Base-by-base conservation (phyloP, 2,329 filamentous ascomycete species). In the Setomelanomma holmii region DNA sequence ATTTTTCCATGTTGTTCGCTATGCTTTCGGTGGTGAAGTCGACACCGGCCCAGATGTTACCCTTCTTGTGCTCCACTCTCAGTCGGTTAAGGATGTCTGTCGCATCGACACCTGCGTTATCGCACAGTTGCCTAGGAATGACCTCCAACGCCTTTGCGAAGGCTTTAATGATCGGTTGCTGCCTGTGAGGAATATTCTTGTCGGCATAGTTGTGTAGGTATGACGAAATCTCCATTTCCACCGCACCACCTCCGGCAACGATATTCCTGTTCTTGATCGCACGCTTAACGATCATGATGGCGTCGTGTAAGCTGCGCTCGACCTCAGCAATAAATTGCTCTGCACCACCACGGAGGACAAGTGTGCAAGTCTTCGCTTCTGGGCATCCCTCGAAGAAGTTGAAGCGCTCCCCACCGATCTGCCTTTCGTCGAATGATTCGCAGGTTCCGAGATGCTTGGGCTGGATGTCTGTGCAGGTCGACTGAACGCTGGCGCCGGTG, bases 211-310 rank as follows among this genome's bases (percentile, higher is more conserved):
- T 84, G 82, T 97, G 93, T 59, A 99, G 86, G 79, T 96, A 96
- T 34, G 92, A 89, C 5, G 93, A 97, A 45, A 98, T 78, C 76
- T 98, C 95, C 93, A 99, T 98, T 82, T 99, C 95, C 68, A 84
- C 87, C 16, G 95, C 93, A 74, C 95, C 95, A 67, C 95, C 95
- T 67, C 95, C 95, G 40, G 93, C 95, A 21, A 99, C 95, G 62
- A 99, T 96, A 73, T 86, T 90, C 72, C 89, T 89, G 82, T 98
- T 96, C 81, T 91, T 91, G 77, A 98, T 91, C 22, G 95, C 91
- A 56, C 96, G 92, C 86, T 98, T 98, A 73, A 99, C 95, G 70
- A 99, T 96, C 95, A 99, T 99, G 78, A 99, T 98, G 66, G 95
- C 95, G 71, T 99, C 95, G 82, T 99, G 95, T 63, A 99, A 85